phyloP scores from a whole-genome alignment of 2,329 filamentous ascomycete species.

The Grosmannia clavigera region DNA sequence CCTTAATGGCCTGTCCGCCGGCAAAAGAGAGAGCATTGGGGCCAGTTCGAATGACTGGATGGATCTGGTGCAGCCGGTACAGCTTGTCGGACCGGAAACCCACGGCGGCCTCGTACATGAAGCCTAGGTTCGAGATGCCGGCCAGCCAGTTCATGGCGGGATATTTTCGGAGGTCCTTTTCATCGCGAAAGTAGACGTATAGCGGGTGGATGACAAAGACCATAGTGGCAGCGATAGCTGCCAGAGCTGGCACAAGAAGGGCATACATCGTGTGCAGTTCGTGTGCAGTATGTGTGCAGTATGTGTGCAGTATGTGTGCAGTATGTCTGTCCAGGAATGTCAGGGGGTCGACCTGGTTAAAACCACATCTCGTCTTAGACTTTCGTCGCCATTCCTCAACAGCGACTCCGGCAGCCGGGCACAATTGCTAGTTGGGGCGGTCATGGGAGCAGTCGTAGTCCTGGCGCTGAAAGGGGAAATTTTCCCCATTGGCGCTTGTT shows the following conservation, averaged over 20 bases:
- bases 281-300: background rate
- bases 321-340: background rate
- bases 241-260: background rate
- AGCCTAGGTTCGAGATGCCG: conserved; percentile 32
- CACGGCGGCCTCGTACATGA: conserved; percentile 29
- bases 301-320: background rate
- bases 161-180: conserved; percentile 33
- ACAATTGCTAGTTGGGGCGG: background rate
- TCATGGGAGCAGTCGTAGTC: background rate
- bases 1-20: conserved; percentile 29
- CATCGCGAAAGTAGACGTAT: conserved; percentile 29
- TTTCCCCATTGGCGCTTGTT: background rate
- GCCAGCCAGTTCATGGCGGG: conserved; percentile 29
- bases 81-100: conserved; percentile 31
- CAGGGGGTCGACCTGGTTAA: no score
- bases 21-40: conserved; percentile 31
- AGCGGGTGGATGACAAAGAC: conserved; percentile 28
- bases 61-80: conserved; percentile 29
- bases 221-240: conserved; percentile 8
- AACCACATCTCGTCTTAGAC: no score
- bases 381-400: background rate
- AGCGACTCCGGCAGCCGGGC: background rate
- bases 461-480: background rate
- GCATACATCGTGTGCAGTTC: background rate
- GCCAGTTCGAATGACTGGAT: conserved; percentile 31